These are phyloP conservation scores for Hylodesmum podocarpum DNA, from an alignment of 306 rosid species.

Conservation along the genomic window DNA sequence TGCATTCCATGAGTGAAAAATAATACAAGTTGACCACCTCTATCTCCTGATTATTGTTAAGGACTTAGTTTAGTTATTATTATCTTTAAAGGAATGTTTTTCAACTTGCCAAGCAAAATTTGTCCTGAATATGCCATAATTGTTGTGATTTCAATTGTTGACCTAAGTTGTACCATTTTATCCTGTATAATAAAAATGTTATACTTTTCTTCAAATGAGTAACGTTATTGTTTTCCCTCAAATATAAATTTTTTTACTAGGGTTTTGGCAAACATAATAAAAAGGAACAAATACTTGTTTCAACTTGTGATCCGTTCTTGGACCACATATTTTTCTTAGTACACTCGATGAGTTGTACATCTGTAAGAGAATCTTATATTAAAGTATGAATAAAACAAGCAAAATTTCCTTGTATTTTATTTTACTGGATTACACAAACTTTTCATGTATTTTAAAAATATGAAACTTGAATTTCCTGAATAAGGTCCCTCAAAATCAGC, in stretches of 20 bases:
- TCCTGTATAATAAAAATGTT: background rate
- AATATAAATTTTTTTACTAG: background rate
- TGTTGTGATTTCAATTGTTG: background rate
- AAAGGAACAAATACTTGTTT: background rate
- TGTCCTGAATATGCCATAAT: background rate
- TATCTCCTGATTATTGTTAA: background rate
- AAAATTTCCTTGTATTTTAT: background rate
- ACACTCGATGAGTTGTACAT: slow-evolving; percentile 28
- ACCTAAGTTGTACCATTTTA: background rate
- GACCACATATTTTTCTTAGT: slow-evolving; percentile 37
- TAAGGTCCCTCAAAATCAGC: background rate
- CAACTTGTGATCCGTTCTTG: slow-evolving; percentile 21
- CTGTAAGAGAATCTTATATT: slow-evolving; percentile 26
- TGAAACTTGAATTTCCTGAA: background rate
- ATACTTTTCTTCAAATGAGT: background rate
- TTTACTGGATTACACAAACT: background rate
- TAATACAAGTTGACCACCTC: slow-evolving; percentile 35
- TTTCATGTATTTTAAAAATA: background rate
- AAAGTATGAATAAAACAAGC: background rate
- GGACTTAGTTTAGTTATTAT: background rate
- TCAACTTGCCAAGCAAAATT: slow-evolving; percentile 21
- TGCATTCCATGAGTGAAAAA: background rate
- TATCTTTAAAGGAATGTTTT: slow-evolving; percentile 17
- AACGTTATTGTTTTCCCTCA: background rate
- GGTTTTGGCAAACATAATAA: background rate